Conservation (phyloP, 192 early-diverging fungal species). For the Entomortierella beljakovae region DNA sequence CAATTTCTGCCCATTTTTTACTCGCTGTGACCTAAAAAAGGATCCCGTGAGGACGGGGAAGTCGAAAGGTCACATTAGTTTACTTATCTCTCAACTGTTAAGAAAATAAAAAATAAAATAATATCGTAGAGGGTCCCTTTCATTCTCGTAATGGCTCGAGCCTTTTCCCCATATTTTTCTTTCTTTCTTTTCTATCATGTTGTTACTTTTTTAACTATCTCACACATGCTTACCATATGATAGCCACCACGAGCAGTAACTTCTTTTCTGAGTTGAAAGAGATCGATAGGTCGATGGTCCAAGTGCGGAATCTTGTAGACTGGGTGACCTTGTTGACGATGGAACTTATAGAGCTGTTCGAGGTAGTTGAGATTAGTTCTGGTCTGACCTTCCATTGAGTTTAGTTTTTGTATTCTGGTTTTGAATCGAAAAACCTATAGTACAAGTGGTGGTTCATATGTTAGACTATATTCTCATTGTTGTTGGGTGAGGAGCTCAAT, state of each 20-base stretch:
- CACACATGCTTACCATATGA: constrained; percentile 59
- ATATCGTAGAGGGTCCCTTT: no score
- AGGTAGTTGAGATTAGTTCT: constrained; percentile 90
- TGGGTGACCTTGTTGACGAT: constrained; percentile 80
- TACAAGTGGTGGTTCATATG: background rate
- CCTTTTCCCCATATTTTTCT: background rate
- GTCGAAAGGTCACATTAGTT: constrained; percentile 4
- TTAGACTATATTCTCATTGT: background rate
- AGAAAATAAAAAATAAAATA: no score
- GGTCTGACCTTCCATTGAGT: constrained; percentile 91
- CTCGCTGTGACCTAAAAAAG: constrained; percentile 68
- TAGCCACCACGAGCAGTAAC: constrained; percentile 83
- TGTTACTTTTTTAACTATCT: no score
- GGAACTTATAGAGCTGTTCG: constrained; percentile 92
- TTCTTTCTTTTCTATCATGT: background rate
- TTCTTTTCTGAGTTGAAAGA: constrained; percentile 85
- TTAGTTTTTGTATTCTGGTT: constrained; percentile 91
- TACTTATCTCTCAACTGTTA: no score
- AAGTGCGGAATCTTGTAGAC: constrained; percentile 85
- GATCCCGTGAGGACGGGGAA: background rate
- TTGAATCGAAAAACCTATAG: constrained; percentile 86
- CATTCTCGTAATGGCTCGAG: no score
- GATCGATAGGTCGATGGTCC: constrained; percentile 87
- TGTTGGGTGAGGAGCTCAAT: no score
- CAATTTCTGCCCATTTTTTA: constrained; percentile 86